A percentile compares a stretch with the other conserved stretches of the same genome.
phyloP scores from a whole-genome alignment of 768 basidiomycete genomes.

The Clitopilus passeckerianus region DNA sequence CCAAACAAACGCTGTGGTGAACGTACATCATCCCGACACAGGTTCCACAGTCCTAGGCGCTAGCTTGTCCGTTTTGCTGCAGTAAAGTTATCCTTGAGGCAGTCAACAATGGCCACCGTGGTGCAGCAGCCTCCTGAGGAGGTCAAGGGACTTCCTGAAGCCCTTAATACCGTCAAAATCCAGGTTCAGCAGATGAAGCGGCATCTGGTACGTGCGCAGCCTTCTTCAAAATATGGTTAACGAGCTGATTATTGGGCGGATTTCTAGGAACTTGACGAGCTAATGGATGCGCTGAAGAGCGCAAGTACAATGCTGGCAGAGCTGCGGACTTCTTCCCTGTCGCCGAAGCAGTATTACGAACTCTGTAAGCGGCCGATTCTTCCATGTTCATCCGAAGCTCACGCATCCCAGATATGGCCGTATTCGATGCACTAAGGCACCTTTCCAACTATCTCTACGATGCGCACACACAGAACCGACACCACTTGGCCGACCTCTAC shows the following conservation, averaged over 20 bases:
- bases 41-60: not conserved
- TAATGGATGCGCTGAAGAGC: constrained; percentile 98
- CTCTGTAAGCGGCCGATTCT: constrained; percentile 57
- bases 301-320: constrained; percentile 98
- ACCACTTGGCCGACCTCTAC: constrained; percentile 97
- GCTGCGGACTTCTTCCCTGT: constrained; percentile 86
- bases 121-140: constrained; percentile 54
- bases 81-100: not conserved
- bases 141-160: constrained; percentile 82
- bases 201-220: constrained; percentile 61
- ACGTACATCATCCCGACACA: not conserved
- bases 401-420: constrained; percentile 81
- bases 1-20: constrained; percentile 1
- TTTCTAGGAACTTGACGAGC: constrained; percentile 82
- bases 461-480: constrained; percentile 85
- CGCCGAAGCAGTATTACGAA: constrained; percentile 98
- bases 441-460: constrained; percentile 96
- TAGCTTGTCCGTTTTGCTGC: not conserved
- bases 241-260: not conserved
- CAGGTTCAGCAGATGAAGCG: constrained; percentile 95
- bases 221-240: not conserved
- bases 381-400: not conserved
- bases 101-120: constrained; percentile 9
- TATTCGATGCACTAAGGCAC: constrained; percentile 94
- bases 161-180: constrained; percentile 80